These are phyloP conservation scores for Pseudogymnoascus sp. DNA, from an alignment of 2,329 filamentous ascomycete genomes.

Conservation along the genomic window DNA sequence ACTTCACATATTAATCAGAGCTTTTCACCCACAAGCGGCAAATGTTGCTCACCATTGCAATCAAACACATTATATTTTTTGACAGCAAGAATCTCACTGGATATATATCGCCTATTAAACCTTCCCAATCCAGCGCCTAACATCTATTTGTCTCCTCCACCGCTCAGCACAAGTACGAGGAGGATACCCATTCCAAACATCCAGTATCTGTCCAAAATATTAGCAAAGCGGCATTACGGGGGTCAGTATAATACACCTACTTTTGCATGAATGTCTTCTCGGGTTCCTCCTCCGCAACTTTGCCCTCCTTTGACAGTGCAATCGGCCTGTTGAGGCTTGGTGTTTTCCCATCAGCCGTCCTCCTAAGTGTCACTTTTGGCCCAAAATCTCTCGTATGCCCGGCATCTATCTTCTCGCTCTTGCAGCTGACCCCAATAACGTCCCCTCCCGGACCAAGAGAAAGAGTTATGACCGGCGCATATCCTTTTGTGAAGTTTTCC, in stretches of 20 bases:
- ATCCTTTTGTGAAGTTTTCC: constrained; percentile 54
- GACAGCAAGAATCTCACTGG: background rate
- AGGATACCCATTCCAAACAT: constrained; percentile 8
- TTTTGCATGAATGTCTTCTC: constrained; percentile 62
- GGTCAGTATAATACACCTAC: constrained; percentile 34
- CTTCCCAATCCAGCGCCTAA: background rate
- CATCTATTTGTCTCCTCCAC: constrained; percentile 3
- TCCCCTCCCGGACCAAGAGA: constrained; percentile 38
- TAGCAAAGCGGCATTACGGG: background rate
- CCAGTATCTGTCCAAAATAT: constrained; percentile 6
- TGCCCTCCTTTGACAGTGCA: constrained; percentile 52
- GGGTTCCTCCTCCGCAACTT: constrained; percentile 43
- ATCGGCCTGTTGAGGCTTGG: constrained; percentile 57
- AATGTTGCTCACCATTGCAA: background rate
- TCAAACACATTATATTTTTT: background rate
- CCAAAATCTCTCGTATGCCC: constrained; percentile 58
- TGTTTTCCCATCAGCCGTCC: constrained; percentile 41
- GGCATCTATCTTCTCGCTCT: constrained; percentile 53
- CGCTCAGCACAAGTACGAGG: background rate
- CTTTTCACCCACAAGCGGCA: background rate
- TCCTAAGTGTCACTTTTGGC: constrained; percentile 46
- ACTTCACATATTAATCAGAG: background rate
- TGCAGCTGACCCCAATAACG: constrained; percentile 43
- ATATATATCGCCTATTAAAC: background rate
- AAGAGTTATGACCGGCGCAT: constrained; percentile 47